Evolutionary conservation across 23 red algal species (phyloP).

Genomic region (Agarophyton chilense): DNA sequence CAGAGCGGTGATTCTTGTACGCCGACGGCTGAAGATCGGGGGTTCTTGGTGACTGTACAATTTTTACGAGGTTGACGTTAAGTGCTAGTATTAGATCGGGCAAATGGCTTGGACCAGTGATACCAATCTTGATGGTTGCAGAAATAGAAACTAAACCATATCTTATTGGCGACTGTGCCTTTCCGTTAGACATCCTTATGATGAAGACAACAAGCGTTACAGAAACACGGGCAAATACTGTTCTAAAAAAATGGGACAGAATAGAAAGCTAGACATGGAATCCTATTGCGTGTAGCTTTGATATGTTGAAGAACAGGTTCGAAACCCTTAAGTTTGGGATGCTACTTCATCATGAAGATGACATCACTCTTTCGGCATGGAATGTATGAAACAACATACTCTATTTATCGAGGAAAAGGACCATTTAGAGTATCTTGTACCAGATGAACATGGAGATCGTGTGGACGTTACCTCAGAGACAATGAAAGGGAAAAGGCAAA

Average conservation of each 20-base stretch:
- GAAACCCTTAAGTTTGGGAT: background rate
- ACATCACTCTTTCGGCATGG: conserved; percentile 3
- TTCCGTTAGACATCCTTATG: background rate
- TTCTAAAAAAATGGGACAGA: conserved; percentile 3
- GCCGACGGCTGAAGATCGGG: background rate
- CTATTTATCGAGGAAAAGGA: background rate
- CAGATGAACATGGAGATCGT: background rate
- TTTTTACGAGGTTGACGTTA: background rate
- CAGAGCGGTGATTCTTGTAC: background rate
- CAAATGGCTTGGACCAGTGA: conserved; percentile 11
- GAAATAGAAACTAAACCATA: background rate
- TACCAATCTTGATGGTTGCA: background rate
- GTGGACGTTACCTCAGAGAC: background rate
- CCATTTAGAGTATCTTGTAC: background rate
- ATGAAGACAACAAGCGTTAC: conserved; percentile 5
- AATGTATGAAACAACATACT: background rate
- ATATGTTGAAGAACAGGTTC: conserved; percentile 34
- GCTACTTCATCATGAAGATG: conserved; percentile 18
- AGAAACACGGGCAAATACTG: background rate
- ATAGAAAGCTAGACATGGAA: conserved; percentile 4
- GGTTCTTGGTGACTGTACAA: conserved; percentile 24
- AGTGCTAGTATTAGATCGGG: conserved; percentile 1
- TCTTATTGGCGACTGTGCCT: conserved; percentile 27
- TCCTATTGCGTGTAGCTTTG: conserved; percentile 33
- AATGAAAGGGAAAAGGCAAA: background rate